A percentile compares a stretch with the other conserved stretches of the same genome.
phyloP scores from a whole-genome alignment of 139 green algal species.

The Chlamydomonas sp. region DNA sequence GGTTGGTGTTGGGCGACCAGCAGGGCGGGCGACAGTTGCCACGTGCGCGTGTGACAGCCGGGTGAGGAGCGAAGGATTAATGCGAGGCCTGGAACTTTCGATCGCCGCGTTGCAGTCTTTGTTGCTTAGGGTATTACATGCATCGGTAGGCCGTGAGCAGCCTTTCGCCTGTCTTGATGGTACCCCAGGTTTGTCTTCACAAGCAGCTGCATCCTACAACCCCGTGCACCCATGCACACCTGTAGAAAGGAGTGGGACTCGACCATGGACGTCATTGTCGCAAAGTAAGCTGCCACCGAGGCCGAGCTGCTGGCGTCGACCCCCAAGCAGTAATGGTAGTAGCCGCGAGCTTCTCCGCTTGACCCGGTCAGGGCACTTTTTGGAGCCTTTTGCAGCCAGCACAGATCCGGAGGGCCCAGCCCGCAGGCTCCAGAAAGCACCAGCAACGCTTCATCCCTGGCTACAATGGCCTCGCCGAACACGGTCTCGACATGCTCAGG shows the following conservation, averaged over 20 bases:
- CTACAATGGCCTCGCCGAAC: constrained; percentile 60
- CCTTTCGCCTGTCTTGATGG: too few species aligned
- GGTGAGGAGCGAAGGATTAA: too few species aligned
- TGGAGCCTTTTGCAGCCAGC: constrained; percentile 65
- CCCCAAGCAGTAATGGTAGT: constrained; percentile 68
- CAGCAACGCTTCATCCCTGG: constrained; percentile 53
- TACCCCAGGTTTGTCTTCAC: neutral
- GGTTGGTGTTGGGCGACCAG: too few species aligned
- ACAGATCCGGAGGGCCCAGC: constrained; percentile 71
- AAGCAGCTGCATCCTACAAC: neutral
- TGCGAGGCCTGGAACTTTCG: too few species aligned
- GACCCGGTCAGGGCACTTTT: constrained; percentile 26
- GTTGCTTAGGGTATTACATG: too few species aligned
- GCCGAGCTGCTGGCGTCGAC: constrained; percentile 59
- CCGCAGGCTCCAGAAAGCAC: constrained; percentile 30
- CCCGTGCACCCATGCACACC: constrained; percentile 16
- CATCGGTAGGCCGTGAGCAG: too few species aligned
- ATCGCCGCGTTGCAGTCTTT: too few species aligned
- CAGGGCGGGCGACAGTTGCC: too few species aligned
- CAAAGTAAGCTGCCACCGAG: constrained; percentile 73
- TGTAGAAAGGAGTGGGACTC: constrained; percentile 56
- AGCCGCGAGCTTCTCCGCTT: constrained; percentile 53
- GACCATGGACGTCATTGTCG: constrained; percentile 49
- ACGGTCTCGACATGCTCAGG: constrained; percentile 53
- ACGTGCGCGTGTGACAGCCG: too few species aligned